Evolutionary conservation across 306 rosid genomes (phyloP), one percentile per base, ranked within the genome.

Genomic region (Ormosia semicastrata): DNA sequence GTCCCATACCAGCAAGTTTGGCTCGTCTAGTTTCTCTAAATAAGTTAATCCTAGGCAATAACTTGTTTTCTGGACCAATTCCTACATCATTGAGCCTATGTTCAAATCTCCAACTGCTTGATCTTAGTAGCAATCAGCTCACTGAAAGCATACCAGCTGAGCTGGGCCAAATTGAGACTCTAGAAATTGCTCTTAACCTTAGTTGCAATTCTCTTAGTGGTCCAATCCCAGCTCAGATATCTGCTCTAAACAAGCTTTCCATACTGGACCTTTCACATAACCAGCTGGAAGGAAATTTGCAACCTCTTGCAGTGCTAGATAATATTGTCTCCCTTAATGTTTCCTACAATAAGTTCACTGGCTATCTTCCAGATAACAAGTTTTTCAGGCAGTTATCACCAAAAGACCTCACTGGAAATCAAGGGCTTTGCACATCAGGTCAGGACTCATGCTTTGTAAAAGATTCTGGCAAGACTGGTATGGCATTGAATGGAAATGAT

Each of bases 251-350:
- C 86, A 96, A 93, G 88, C 98, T 96, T 81, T 93, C 93, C 40
- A 80, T 89, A 3, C 71, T 96, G 30, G 99, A 96, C 89, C 77
- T 96, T 72, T 93, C 99, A 44, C 91, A 91, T 70, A 96, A 96
- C 90, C 88, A 87, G 73, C 84, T 96, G 46, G 93, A 89, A 60
- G 98, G 99, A 75, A 90, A 86, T 78, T 81, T 96, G 87, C 86
- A 73, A 15, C 84, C 94, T 41, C 90, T 96, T 66, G 65, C 89
- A 8, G 85, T 62, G 66, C 92, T 93, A 1, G 91, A 92, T n/a
- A 96, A 92, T 84, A 93, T 96, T 62, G 99, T 91, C n/a, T 86
- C 88, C 63, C 93, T 96, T 11, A 96, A 96, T 85, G 89, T 96
- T 77, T 96, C 99, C 13, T 82, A 76, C 88, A 96, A 96, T 70